Base-by-base conservation (phyloP, 169 alveolate genomes). In the Plasmodium malariae region DNA sequence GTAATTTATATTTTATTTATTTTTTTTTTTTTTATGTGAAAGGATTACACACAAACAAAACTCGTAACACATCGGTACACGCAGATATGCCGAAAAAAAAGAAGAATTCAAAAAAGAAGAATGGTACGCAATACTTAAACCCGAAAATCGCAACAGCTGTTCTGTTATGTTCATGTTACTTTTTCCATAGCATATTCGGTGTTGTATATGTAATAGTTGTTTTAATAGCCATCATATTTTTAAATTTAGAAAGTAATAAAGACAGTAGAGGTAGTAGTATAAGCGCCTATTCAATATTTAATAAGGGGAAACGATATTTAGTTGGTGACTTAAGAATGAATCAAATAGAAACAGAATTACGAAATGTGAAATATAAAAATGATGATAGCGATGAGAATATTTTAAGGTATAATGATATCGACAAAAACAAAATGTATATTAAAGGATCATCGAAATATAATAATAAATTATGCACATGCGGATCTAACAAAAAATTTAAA, bases 391-490 rank as follows among this genome's bases (percentile, higher is more conserved):
- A 63, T 34, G 88, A 76, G 24, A 76, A 76, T 32, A 37, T 76
- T 76, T 32, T 76, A 60, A 65, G 88, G 43, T 76, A 40, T 17
- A 68, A 76, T 28, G 88, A 76, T 37, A 62, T 76, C 24, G 43
- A 76, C 14, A 76, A 45, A 54, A 60, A 76, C 59, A 76, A 51
- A 43, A 26, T 76, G 12, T 60, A 76, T 45, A 51, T 76, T 30
- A 76, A 76, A 67, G 88, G 88, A 67, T 59, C 34, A n/a, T 76
- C 88, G 30, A 76, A 76, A 48, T 76, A 76, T 76, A 76, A 76
- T 26, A 76, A 76, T 51, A 76, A 76, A 30, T 63, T 60, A 51
- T 76, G 88, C 51, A 76, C 88, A 2, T 76, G 88, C 43, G 88
- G 88, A 21, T 76, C 88, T 24, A 76, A 62, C 45, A 76, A 62